Evolutionary conservation across 768 basidiomycete species (phyloP).

Genomic region (Tricholoma matsutake): DNA sequence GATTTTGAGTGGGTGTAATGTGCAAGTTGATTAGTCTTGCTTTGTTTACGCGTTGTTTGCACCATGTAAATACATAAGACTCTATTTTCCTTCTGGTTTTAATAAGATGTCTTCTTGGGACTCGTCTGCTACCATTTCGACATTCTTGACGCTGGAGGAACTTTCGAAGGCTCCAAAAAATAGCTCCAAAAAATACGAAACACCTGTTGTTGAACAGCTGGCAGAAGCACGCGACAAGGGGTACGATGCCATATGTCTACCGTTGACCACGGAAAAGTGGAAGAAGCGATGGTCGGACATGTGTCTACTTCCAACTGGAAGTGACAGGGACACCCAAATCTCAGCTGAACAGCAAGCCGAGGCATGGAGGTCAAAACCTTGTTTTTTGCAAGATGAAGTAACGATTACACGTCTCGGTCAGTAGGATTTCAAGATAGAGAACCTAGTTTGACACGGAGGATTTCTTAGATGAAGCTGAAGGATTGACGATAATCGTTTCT

Average conservation of each 20-base stretch:
- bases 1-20: too few relatives aligned
- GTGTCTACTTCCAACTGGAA: slow-evolving; percentile 66
- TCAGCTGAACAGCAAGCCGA: slow-evolving; percentile 68
- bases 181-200: slow-evolving; percentile 26
- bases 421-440: slow-evolving; percentile 23
- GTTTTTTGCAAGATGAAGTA: slow-evolving; percentile 79
- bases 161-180: slow-evolving; percentile 4
- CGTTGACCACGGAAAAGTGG: slow-evolving; percentile 91
- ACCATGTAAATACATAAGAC: too few relatives aligned
- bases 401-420: slow-evolving; percentile 85
- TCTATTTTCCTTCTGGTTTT: too few relatives aligned
- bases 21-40: too few relatives aligned
- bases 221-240: slow-evolving; percentile 57
- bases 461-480: slow-evolving; percentile 66
- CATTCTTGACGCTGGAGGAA: slow-evolving; percentile 8
- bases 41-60: too few relatives aligned
- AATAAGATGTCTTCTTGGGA: slow-evolving; percentile 41
- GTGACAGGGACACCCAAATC: slow-evolving; percentile 35
- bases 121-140: slow-evolving; percentile 22
- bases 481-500: slow-evolving; percentile 72
- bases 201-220: slow-evolving; percentile 50
- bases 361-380: slow-evolving; percentile 80
- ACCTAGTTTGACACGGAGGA: neutral
- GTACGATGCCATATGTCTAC: slow-evolving; percentile 75
- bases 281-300: slow-evolving; percentile 83